Evolutionary conservation across 495 filamentous ascomycete genomes (phyloP).

Genomic region (Penicillium dipodomyicola): DNA sequence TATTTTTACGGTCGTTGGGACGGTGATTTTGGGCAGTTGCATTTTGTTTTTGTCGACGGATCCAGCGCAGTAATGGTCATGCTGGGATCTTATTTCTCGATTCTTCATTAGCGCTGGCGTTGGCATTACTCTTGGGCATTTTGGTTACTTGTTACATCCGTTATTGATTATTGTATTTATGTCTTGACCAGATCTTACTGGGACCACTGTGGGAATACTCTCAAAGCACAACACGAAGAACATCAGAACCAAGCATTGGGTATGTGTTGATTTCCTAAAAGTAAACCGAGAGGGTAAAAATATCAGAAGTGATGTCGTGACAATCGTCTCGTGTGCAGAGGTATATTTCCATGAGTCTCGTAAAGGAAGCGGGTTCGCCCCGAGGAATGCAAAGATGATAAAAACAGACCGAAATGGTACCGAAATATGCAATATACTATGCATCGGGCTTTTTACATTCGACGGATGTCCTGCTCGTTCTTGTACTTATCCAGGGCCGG

Average conservation of each 20-base stretch:
- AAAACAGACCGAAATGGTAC: constrained; percentile 5
- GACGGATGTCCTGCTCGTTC: constrained; percentile 80
- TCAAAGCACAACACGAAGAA: neutral
- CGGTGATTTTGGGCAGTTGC: constrained; percentile 77
- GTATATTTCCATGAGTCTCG: constrained; percentile 17
- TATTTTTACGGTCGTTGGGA: constrained; percentile 72
- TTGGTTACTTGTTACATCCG: neutral
- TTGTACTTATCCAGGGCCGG: constrained; percentile 77
- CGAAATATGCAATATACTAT: neutral
- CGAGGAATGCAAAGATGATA: neutral
- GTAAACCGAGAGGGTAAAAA: constrained; percentile 2
- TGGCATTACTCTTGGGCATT: constrained; percentile 3
- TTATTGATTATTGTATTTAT: neutral
- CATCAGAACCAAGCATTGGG: neutral
- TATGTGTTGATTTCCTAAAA: neutral
- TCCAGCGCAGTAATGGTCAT: constrained; percentile 17
- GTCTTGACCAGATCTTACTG: neutral
- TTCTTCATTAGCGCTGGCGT: constrained; percentile 11
- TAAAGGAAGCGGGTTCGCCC: neutral
- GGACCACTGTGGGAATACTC: neutral
- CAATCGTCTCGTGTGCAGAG: neutral
- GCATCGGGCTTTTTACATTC: constrained; percentile 60
- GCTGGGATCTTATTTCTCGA: neutral
- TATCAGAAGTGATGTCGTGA: neutral
- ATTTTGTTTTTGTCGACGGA: constrained; percentile 62